Evolutionary conservation across 2,329 filamentous ascomycete genomes (phyloP).

Genomic region (Fusarium multiceps): DNA sequence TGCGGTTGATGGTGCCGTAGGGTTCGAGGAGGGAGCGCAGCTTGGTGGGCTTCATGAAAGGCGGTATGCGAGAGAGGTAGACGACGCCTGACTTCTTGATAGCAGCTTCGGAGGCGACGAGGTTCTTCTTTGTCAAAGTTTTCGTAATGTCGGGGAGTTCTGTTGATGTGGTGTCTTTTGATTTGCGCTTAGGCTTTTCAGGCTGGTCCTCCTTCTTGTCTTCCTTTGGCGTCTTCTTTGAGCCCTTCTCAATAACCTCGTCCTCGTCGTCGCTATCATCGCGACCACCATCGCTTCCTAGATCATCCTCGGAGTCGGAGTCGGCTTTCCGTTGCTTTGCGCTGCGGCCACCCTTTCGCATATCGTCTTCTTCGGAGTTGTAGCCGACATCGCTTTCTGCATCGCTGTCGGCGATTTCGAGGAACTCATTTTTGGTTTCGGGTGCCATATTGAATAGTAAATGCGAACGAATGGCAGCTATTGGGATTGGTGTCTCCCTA

Average conservation of each 20-base stretch:
- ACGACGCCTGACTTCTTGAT: slow-evolving; percentile 81
- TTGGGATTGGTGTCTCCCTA: slow-evolving; percentile 5
- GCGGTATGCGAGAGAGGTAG: slow-evolving; percentile 85
- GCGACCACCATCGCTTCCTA: slow-evolving; percentile 53
- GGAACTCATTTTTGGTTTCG: slow-evolving; percentile 78
- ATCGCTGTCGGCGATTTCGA: slow-evolving; percentile 69
- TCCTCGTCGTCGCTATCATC: slow-evolving; percentile 50
- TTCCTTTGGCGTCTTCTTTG: slow-evolving; percentile 39
- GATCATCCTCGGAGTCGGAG: slow-evolving; percentile 51
- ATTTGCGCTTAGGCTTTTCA: slow-evolving; percentile 40
- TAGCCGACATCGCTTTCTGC: slow-evolving; percentile 70
- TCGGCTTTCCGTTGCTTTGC: slow-evolving; percentile 73
- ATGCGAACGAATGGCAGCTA: slow-evolving; percentile 12
- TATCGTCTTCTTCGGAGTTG: slow-evolving; percentile 75
- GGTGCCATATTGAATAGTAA: slow-evolving; percentile 64
- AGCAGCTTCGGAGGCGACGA: slow-evolving; percentile 71
- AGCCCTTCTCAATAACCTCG: slow-evolving; percentile 46
- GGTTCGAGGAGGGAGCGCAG: slow-evolving; percentile 79
- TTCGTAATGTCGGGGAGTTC: slow-evolving; percentile 62
- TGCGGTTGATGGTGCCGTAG: slow-evolving; percentile 80
- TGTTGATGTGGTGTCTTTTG: slow-evolving; percentile 47
- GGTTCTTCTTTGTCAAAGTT: slow-evolving; percentile 73
- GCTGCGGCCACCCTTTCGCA: slow-evolving; percentile 71
- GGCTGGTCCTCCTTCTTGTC: slow-evolving; percentile 32
- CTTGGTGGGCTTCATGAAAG: slow-evolving; percentile 88